Evolutionary conservation across 345 rosid species (phyloP), one percentile per base, ranked within the genome.

Genomic region (Rhodomyrtus tomentosa): DNA sequence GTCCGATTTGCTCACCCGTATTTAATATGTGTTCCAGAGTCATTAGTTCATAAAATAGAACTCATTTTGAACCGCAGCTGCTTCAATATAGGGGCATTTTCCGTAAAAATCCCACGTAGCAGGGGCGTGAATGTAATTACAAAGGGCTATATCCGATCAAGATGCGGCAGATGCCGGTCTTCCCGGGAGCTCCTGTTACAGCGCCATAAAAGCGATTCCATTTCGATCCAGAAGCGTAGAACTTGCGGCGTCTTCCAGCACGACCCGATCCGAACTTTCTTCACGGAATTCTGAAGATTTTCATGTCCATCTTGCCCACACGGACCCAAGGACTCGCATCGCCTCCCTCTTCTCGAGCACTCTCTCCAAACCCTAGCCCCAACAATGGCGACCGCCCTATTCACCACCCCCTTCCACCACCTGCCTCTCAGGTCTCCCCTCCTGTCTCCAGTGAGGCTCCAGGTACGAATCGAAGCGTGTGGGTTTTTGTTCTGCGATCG

Each of bases 301-400:
- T 96, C 96, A 96, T 95, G 99, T 95, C 98, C 99, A 94, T 95
- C 97, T 93, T 91, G 95, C 96, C 97, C 90, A 56, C 94, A 83
- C 90, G 91, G 81, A 81, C 89, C 48, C 91, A 90, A 92, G 93
- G 92, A 88, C 88, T 90, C 88, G 86, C 81, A 11, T 89, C 96
- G 80, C 91, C 93, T 53, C 84, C 98, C 49, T 81, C 88, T 7
- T 52, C 89, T 73, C 58, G 84, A 68, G 82, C 90, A 55, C 86
- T 85, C 24, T 76, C 88, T 89, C 88, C 79, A 81, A 92, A 91
- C 93, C 95, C 96, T 90, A 91, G 85, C 87, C 86, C 91, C 87
- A 87, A 89, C 86, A 92, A 96, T 96, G 98, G 95, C 91, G 50
- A 81, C 87, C 84, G 81, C 58, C 40, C 86, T 38, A 83, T 58